phyloP scores from a whole-genome alignment of 345 rosid genomes.

The Populus nigra region DNA sequence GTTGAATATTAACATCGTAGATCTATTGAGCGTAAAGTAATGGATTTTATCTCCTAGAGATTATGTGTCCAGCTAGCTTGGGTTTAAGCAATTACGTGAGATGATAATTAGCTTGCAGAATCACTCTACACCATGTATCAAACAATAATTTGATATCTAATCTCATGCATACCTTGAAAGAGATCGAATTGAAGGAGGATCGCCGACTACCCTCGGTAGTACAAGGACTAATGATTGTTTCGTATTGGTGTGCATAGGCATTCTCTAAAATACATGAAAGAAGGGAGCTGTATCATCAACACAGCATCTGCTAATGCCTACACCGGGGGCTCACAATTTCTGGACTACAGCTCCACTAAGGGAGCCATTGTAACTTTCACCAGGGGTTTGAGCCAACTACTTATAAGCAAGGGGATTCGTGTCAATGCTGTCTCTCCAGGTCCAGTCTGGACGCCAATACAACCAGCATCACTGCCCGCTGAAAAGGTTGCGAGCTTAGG shows the following conservation, averaged over 20 bases:
- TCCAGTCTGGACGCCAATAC: constrained; percentile 22
- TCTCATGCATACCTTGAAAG: no score
- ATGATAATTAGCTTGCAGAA: no score
- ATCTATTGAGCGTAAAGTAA: no score
- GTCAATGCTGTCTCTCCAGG: constrained; percentile 23
- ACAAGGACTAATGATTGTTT: no score
- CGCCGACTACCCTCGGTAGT: no score
- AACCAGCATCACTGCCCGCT: constrained; percentile 11
- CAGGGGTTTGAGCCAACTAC: constrained; percentile 1
- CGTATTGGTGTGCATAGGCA: not conserved
- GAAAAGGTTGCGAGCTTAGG: not conserved
- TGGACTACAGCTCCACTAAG: constrained; percentile 15
- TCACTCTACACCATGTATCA: no score
- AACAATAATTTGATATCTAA: no score
- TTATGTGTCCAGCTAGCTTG: no score
- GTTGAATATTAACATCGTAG: no score
- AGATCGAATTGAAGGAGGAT: no score
- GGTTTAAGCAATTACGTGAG: no score
- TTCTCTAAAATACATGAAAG: constrained; percentile 17
- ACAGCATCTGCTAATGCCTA: constrained; percentile 7
- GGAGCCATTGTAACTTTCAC: constrained; percentile 24
- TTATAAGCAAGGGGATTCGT: not conserved
- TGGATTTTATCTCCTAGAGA: no score
- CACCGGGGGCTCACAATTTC: not conserved
- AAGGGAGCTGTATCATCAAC: constrained; percentile 19